A percentile compares a stretch with the other conserved stretches of the same genome.
phyloP scores from a whole-genome alignment of 1,284 basidiomycete species.

The Trichosporon ovoides region DNA sequence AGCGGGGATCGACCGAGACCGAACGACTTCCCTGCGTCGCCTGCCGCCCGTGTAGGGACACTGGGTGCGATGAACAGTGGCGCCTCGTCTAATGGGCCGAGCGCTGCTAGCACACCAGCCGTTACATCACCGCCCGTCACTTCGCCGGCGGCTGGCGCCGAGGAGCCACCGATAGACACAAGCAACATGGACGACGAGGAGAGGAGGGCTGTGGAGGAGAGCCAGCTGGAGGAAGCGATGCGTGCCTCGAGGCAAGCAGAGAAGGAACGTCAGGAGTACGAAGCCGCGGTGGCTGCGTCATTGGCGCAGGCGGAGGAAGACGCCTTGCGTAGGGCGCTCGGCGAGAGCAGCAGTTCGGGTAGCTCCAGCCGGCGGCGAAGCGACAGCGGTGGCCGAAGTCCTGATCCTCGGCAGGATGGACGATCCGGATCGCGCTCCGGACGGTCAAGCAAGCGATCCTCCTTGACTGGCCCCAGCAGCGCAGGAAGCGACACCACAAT shows the following conservation, averaged over 20 bases:
- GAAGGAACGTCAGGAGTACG: conserved; percentile 37
- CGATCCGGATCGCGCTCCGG: background rate
- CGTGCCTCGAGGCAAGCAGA: conserved; percentile 30
- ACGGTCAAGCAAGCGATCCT: background rate
- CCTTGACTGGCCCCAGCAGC: background rate
- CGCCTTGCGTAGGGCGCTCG: conserved; percentile 1
- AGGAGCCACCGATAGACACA: background rate
- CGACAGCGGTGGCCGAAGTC: background rate
- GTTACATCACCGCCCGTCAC: no score
- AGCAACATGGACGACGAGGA: conserved; percentile 19
- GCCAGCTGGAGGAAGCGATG: conserved; percentile 42
- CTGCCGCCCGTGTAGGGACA: background rate
- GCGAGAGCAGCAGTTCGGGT: background rate
- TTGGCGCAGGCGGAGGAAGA: conserved; percentile 32
- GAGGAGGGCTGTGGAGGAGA: conserved; percentile 37
- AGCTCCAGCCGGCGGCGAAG: background rate
- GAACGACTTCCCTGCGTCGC: conserved; percentile 12
- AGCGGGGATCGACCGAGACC: conserved; percentile 6
- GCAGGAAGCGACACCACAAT: background rate
- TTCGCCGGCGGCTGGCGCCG: background rate
- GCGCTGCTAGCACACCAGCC: background rate
- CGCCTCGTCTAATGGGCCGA: background rate
- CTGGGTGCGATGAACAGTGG: no score
- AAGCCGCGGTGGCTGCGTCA: conserved; percentile 37
- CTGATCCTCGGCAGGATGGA: no score